A percentile compares a stretch with the other conserved stretches of the same genome.
Evolutionary conservation across 1,284 basidiomycete species (phyloP).

Genomic region (Puccinia polysora): DNA sequence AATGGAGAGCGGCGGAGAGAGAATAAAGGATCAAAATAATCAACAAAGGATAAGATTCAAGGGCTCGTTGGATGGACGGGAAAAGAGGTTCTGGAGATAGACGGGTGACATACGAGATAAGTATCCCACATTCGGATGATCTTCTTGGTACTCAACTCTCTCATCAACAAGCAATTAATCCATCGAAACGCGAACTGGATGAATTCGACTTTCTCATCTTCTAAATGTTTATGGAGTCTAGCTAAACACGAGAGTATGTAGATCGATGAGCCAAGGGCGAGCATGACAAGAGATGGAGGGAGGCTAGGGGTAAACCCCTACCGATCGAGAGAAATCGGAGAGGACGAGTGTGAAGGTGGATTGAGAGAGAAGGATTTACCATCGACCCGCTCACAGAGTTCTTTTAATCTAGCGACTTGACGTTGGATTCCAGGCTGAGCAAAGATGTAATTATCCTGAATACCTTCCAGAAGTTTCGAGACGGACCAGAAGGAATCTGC

Average conservation of each 20-base stretch:
- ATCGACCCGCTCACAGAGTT: slow-evolving; percentile 85
- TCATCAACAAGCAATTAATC: slow-evolving; percentile 97
- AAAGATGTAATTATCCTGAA: slow-evolving; percentile 93
- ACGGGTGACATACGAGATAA: slow-evolving; percentile 67
- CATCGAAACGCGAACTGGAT: slow-evolving; percentile 98
- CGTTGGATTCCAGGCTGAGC: slow-evolving; percentile 91
- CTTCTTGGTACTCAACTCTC: slow-evolving; percentile 88
- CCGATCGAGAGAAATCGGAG: neutral
- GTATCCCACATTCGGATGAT: slow-evolving; percentile 99
- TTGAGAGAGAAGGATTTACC: slow-evolving; percentile 61
- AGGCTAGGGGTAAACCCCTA: no score
- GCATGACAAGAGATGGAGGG: neutral
- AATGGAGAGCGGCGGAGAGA: slow-evolving; percentile 53
- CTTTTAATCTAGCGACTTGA: slow-evolving; percentile 83
- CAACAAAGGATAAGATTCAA: neutral
- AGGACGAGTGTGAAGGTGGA: neutral
- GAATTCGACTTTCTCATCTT: slow-evolving; percentile 85
- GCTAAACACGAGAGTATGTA: no score
- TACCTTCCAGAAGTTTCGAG: slow-evolving; percentile 84
- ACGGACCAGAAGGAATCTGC: slow-evolving; percentile 97
- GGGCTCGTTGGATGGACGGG: neutral
- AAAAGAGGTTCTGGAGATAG: neutral
- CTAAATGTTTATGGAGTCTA: slow-evolving; percentile 73
- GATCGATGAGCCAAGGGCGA: no score
- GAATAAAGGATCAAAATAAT: no score